Base-by-base conservation (phyloP, 2,329 filamentous ascomycete genomes). In the Amauroascus verrucosus region DNA sequence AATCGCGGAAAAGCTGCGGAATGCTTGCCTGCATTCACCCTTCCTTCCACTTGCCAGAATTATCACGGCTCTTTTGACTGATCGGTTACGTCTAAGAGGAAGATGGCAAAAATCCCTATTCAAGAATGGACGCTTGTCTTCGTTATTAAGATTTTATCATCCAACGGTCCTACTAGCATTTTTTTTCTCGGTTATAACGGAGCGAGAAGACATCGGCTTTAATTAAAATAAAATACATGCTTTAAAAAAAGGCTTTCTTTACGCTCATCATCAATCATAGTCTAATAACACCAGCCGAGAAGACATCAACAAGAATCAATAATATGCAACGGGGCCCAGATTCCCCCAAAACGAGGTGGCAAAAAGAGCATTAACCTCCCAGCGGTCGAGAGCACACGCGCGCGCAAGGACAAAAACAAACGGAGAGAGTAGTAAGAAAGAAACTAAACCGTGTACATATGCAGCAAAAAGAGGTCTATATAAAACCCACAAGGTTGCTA, bases 201-300 rank as follows among this genome's bases (percentile, higher is more conserved):
- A 30, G 26, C 26, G 26, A 30, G n/a, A 30, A 30, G 26, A 30
- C 5, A 30, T 6, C 33, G n/a, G 11, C 14, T 37, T 13, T 6
- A 20, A 43, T 24, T 41, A 46, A n/a, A 38, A 30, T 52, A 52
- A 35, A 35, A 46, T 52, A 52, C 41, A 52, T 38, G 22, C 28
- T 24, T 35, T 30, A 38, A 52, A 46, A 20, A 52, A 46, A 20
- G 43, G n/a, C 32, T 46, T 46, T 46, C 32, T 52, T 44, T 52
- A 52, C 18, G 32, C 50, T 46, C 50, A 30, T 52, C 50, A 46
- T 52, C 41, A 52, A 38, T 52, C 50, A 26, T 46, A 46, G 33
- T 52, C 50, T 46, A 52, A 46, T 16, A 45, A 52, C 18, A 37
- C 20, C 30, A 45, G 33, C 20, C 28, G 8, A 43, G 16, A 33